A percentile compares a stretch with the other conserved stretches of the same genome.
Evolutionary conservation across 2,329 filamentous ascomycete species (phyloP).

Genomic region (Juglanconis juglandina): DNA sequence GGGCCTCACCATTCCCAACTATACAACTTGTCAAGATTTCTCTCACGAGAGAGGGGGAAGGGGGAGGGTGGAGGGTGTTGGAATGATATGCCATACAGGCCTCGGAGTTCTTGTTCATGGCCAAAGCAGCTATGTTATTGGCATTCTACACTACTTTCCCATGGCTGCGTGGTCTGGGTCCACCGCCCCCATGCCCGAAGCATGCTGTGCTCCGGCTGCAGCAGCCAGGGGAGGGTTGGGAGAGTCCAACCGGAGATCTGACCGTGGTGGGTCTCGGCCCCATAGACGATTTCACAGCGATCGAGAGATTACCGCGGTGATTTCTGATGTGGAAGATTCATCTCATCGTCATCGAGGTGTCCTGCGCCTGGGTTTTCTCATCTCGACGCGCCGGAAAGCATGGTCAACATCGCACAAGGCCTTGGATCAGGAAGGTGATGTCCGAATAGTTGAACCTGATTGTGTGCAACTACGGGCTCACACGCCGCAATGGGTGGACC

Average conservation of each 20-base stretch:
- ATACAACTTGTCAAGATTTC: no score
- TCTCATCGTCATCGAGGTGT: background rate
- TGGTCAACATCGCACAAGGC: background rate
- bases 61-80: no score
- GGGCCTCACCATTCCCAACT: no score
- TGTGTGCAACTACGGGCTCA: background rate
- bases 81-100: no score
- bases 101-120: no score
- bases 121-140: no score
- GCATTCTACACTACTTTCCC: background rate
- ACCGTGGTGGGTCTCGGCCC: background rate
- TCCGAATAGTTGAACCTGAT: background rate
- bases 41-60: no score
- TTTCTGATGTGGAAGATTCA: background rate
- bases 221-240: background rate
- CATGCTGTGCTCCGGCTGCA: background rate
- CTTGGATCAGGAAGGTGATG: background rate
- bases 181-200: background rate
- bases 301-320: slow-evolving; percentile 4
- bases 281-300: background rate
- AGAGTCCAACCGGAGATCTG: background rate
- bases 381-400: background rate
- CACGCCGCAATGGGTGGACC: background rate
- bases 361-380: background rate
- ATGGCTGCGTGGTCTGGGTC: background rate